phyloP scores from a whole-genome alignment of 805 yeast species.

The Candida corydali region DNA sequence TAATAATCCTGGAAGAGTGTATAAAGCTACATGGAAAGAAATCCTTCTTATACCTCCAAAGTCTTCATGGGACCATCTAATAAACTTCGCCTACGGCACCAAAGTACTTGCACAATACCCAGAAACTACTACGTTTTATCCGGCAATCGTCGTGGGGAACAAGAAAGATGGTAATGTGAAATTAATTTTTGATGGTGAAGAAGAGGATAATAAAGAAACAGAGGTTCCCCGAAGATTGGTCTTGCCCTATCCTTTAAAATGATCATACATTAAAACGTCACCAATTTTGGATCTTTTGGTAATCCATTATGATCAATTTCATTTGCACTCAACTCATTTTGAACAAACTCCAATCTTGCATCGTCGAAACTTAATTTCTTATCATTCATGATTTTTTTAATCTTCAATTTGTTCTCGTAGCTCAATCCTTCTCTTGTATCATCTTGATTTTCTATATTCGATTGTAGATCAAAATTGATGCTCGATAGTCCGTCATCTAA shows the following conservation, averaged over 20 bases:
- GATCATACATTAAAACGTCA: constrained; percentile 31
- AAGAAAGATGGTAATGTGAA: constrained; percentile 74
- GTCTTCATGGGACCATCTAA: constrained; percentile 21
- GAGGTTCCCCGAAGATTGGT: constrained; percentile 86
- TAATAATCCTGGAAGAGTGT: constrained; percentile 82
- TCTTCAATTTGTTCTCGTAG: constrained; percentile 46
- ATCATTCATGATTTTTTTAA: constrained; percentile 51
- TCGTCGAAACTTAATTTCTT: constrained; percentile 57
- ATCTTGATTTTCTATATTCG: constrained; percentile 45
- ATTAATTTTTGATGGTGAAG: constrained; percentile 91
- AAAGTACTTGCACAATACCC: constrained; percentile 92
- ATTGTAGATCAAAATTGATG: constrained; percentile 48
- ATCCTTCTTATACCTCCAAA: constrained; percentile 64
- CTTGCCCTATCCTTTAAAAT: constrained; percentile 58
- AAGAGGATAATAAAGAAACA: constrained; percentile 92
- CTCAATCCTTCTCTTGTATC: constrained; percentile 61
- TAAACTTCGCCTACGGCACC: constrained; percentile 66
- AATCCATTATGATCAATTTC: constrained; percentile 62
- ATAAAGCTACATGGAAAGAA: constrained; percentile 80
- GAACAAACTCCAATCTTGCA: constrained; percentile 57
- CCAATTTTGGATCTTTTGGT: constrained; percentile 64
- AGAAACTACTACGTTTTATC: constrained; percentile 94
- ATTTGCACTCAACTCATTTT: constrained; percentile 42
- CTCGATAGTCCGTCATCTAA: constrained; percentile 45
- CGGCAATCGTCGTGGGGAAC: constrained; percentile 83